Evolutionary conservation across 352 stramenopile species (phyloP), one percentile per base, ranked within the genome.

Genomic region (Phytophthora tentaculata): DNA sequence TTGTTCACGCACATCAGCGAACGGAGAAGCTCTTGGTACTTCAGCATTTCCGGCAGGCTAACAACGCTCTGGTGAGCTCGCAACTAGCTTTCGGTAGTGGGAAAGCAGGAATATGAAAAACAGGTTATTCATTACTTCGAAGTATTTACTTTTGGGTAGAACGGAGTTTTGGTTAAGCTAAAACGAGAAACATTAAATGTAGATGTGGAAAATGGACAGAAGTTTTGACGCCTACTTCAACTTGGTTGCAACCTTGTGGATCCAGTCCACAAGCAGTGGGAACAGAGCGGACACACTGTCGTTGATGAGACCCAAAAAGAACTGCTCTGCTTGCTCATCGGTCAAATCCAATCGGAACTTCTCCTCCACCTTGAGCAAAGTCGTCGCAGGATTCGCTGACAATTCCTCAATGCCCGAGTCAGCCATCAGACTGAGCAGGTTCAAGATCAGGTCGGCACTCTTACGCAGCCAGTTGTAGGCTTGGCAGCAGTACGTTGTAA

Each of bases 381-480:
- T 91, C 10, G 89, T 96, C 49, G 84, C 86, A 2, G 89, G 90
- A 41, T 97, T 90, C 35, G 76, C 91, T 51, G 91, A 93, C 16
- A 97, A 52, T 56, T 95, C 84, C 69, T 99, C 94, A 68, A 99
- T 99, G 37, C 96, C 97, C 20, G 97, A 98, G 78, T 99, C 98
- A 17, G 96, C 96, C 98, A 99, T 99, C 20, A 99, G 79, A 69
- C 96, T 97, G 13, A 99, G 85, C 61, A 99, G 77, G 68, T 99
- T 99, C 26, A 99, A 75, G 61, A 99, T 98, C 29, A 99, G 78
- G 22, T 98, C 95, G 2, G 98, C 97, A 76, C 93, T 98, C 72
- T 99, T 99, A 26, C 98, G 93, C 26, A 99, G 81, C 87, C 86
- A 96, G 61, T 96, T 96, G 77, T 95, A 96, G 22, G 88, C 89